Percentiles rank a stretch among this genome's conserved stretches.
These are phyloP conservation scores for Scleromitrula shiraiana DNA, from an alignment of 2,329 filamentous ascomycete genomes.

Conservation along the genomic window DNA sequence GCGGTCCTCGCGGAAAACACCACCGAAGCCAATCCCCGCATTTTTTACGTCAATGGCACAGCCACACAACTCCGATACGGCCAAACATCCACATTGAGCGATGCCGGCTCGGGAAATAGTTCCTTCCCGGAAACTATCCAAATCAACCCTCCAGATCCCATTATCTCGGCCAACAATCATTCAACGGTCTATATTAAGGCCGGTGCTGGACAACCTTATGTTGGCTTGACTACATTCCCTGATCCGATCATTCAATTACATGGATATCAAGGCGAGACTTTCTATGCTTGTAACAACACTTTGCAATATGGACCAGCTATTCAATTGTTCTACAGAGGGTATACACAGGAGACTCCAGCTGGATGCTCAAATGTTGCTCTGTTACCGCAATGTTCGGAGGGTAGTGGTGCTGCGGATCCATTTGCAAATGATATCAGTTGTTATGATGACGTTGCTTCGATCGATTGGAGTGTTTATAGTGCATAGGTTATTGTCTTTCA, in stretches of 20 bases:
- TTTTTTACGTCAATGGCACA: constrained; percentile 46
- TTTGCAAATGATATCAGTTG: constrained; percentile 34
- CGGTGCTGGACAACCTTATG: constrained; percentile 32
- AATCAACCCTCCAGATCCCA: constrained; percentile 27
- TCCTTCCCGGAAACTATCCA: constrained; percentile 33
- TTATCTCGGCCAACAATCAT: constrained; percentile 12
- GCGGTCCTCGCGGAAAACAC: constrained; percentile 30
- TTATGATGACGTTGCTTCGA: constrained; percentile 34
- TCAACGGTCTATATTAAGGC: constrained; percentile 31
- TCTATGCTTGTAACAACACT: constrained; percentile 36
- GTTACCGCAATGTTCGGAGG: constrained; percentile 37
- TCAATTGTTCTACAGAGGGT: constrained; percentile 35
- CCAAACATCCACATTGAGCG: constrained; percentile 33
- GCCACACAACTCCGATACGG: constrained; percentile 29
- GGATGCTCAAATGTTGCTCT: constrained; percentile 37
- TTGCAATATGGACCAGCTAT: constrained; percentile 35
- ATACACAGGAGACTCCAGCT: constrained; percentile 30
- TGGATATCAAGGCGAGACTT: constrained; percentile 28
- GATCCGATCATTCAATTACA: constrained; percentile 30
- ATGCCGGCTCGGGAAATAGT: constrained; percentile 28
- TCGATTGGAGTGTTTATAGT: constrained; percentile 32
- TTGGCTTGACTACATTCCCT: constrained; percentile 31
- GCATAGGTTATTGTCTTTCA: too few relatives aligned
- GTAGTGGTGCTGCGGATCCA: constrained; percentile 34
- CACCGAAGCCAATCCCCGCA: constrained; percentile 18